Conservation (phyloP, 1,284 basidiomycete genomes). For the Kalmanozyma brasiliensis region DNA sequence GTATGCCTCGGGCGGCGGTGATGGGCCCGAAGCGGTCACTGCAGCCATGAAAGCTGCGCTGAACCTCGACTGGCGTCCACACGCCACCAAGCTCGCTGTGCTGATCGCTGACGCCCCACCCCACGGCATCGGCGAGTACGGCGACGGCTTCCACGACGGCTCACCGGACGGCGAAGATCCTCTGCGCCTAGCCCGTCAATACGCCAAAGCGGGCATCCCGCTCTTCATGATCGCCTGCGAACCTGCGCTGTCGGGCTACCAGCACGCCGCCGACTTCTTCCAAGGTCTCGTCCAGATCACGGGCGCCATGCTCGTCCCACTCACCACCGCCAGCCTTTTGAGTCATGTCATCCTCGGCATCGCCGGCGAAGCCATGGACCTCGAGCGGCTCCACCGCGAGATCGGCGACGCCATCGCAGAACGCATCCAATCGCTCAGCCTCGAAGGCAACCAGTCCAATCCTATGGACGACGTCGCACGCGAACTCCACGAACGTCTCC, state of each 20-base stretch:
- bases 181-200: constrained; percentile 82
- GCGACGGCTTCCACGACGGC: constrained; percentile 76
- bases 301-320: constrained; percentile 87
- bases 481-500: constrained; percentile 88
- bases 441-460: constrained; percentile 73
- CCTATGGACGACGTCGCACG: constrained; percentile 91
- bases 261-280: constrained; percentile 85
- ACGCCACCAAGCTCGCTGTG: constrained; percentile 86
- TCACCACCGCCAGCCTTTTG: constrained; percentile 93
- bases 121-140: constrained; percentile 77
- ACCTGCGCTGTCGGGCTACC: constrained; percentile 85
- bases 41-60: constrained; percentile 83
- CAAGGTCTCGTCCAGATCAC: constrained; percentile 69
- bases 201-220: constrained; percentile 81
- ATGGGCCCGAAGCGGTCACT: constrained; percentile 97
- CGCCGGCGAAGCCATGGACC: constrained; percentile 94
- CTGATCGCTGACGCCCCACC: constrained; percentile 94
- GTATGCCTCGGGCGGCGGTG: constrained; percentile 92
- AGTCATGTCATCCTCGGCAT: constrained; percentile 97
- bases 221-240: constrained; percentile 84
- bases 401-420: constrained; percentile 92
- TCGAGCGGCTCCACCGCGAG: constrained; percentile 94
- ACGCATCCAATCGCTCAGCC: constrained; percentile 81
- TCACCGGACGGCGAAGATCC: constrained; percentile 79
- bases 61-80: constrained; percentile 79